Percentiles rank a stretch among this genome's conserved stretches.
Evolutionary conservation across 1,284 basidiomycete genomes (phyloP).

Genomic region (Mycosarcoma maydis): DNA sequence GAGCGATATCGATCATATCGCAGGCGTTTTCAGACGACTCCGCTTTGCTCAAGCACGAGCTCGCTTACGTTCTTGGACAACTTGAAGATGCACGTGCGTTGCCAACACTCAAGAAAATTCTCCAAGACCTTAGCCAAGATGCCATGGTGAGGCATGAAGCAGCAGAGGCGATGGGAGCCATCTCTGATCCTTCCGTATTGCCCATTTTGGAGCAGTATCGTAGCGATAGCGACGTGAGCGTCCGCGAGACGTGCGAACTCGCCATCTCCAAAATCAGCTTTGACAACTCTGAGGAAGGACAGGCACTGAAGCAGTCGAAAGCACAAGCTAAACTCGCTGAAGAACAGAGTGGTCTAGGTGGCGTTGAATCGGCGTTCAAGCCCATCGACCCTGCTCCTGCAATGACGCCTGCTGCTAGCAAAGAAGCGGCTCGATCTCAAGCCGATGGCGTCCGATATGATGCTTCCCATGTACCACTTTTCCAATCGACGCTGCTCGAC

Average conservation of each 20-base stretch:
- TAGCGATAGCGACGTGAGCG: conserved; percentile 78
- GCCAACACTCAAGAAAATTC: conserved; percentile 79
- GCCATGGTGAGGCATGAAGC: conserved; percentile 99
- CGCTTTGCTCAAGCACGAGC: conserved; percentile 92
- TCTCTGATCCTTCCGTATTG: conserved; percentile 77
- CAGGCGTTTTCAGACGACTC: conserved; percentile 87
- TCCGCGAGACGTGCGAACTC: conserved; percentile 97
- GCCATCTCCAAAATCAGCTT: conserved; percentile 94
- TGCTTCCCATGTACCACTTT: conserved; percentile 69
- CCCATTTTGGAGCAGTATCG: conserved; percentile 80
- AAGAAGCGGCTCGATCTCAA: conserved; percentile 34
- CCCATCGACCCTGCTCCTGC: conserved; percentile 95
- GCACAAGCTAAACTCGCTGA: conserved; percentile 19
- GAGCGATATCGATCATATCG: conserved; percentile 83
- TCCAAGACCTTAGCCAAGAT: conserved; percentile 79
- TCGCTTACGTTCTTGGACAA: conserved; percentile 96
- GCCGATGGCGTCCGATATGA: conserved; percentile 31
- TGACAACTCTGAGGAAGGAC: conserved; percentile 73
- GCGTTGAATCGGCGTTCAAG: conserved; percentile 71
- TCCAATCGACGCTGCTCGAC: conserved; percentile 78
- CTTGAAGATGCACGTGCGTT: conserved; percentile 81
- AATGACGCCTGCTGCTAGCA: conserved; percentile 55
- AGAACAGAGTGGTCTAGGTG: conserved; percentile 24
- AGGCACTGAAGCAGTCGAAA: conserved; percentile 59
- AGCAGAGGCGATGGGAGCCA: conserved; percentile 97